Percentiles rank a stretch among this genome's conserved stretches.
phyloP scores from a whole-genome alignment of 202 grass and related monocot species.

The Alloteropsis angusta region DNA sequence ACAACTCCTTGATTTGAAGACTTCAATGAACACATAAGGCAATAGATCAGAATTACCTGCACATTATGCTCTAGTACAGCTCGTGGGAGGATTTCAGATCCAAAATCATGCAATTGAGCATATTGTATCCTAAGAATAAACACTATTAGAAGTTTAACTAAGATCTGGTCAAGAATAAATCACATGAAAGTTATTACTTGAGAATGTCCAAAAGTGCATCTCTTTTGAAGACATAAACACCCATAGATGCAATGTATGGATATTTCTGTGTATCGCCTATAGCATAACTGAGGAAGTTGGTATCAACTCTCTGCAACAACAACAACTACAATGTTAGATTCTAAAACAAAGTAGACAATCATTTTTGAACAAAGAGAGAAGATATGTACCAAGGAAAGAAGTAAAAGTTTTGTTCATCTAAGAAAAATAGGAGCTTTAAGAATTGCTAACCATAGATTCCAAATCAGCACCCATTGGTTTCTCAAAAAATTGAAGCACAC shows the following conservation, averaged over 20 bases:
- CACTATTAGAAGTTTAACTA: background rate
- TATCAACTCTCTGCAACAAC: constrained; percentile 47
- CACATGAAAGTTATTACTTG: constrained; percentile 25
- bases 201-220: constrained; percentile 55
- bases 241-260: constrained; percentile 79
- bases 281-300: constrained; percentile 35
- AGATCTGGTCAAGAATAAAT: background rate
- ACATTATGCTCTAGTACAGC: constrained; percentile 53
- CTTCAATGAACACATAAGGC: background rate
- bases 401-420: too few relatives aligned
- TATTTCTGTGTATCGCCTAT: constrained; percentile 24
- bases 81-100: constrained; percentile 62
- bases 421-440: too few relatives aligned
- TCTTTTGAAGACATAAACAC: constrained; percentile 69
- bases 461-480: constrained; percentile 51
- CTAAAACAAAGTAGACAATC: too few relatives aligned
- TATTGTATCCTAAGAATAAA: constrained; percentile 51
- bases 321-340: too few relatives aligned
- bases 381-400: too few relatives aligned
- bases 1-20: background rate
- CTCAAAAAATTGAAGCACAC: constrained; percentile 57
- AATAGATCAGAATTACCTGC: constrained; percentile 29
- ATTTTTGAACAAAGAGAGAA: too few relatives aligned
- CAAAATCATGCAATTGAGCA: constrained; percentile 59
- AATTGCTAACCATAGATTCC: constrained; percentile 48